A percentile compares a stretch with the other conserved stretches of the same genome.
Conservation (phyloP, 768 basidiomycete species). For the Pulveroboletus sp. region DNA sequence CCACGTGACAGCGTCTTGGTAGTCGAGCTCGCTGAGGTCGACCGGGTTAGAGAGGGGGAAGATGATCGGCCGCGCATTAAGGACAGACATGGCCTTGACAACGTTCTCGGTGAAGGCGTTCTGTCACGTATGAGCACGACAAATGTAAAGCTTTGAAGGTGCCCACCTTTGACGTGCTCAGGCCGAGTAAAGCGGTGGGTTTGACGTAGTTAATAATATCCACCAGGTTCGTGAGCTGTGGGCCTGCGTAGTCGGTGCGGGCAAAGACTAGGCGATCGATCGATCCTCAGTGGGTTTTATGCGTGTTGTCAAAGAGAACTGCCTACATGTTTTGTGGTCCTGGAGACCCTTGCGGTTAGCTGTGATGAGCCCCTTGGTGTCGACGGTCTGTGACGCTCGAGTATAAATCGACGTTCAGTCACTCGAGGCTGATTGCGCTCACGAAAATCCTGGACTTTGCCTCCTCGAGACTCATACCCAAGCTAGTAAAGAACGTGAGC, state of each 20-base stretch:
- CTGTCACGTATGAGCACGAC: conserved; percentile 13
- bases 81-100: conserved; percentile 55
- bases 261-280: conserved; percentile 50
- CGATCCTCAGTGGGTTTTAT: not conserved
- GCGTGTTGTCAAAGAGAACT: not conserved
- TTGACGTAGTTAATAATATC: conserved; percentile 69
- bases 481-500: conserved; percentile 44
- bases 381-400: conserved; percentile 50
- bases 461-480: conserved; percentile 60
- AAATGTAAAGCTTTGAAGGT: not conserved
- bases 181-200: conserved; percentile 73
- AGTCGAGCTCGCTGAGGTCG: conserved; percentile 56
- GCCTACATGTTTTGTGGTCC: conserved; percentile 68
- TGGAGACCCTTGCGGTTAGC: conserved; percentile 63
- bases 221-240: conserved; percentile 52
- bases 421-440: conserved; percentile 18
- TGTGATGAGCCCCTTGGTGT: conserved; percentile 74
- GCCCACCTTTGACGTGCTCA: conserved; percentile 51
- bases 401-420: not conserved
- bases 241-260: conserved; percentile 62
- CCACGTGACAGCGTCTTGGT: conserved; percentile 56
- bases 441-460: conserved; percentile 67
- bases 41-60: conserved; percentile 79
- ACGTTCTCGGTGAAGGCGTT: conserved; percentile 62
- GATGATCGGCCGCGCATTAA: conserved; percentile 70